Conservation (phyloP, 164 flowering plant species). For the Magnolia kwangsiensis region DNA sequence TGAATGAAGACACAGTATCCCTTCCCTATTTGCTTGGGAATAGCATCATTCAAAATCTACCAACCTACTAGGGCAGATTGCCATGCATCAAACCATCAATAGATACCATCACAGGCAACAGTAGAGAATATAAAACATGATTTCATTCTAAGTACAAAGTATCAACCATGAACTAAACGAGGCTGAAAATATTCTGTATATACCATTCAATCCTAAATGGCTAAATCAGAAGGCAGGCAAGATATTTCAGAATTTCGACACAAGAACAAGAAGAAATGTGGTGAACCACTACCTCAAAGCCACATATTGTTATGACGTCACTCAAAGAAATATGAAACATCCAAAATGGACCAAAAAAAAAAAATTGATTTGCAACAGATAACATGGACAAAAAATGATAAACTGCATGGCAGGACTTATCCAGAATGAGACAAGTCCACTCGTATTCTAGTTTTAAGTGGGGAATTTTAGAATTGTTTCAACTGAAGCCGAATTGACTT, state of each 20-base stretch:
- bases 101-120: no score
- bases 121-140: background rate
- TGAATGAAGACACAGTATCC: background rate
- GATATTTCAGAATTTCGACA: no score
- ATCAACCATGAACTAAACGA: background rate
- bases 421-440: no score
- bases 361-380: background rate
- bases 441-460: background rate
- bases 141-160: background rate
- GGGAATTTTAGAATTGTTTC: background rate
- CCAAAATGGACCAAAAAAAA: background rate
- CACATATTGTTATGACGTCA: background rate
- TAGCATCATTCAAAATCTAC: no score
- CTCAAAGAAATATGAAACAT: background rate
- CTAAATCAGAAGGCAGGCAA: background rate
- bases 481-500: background rate
- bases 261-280: no score
- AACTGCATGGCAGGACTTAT: no score
- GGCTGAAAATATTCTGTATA: background rate
- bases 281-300: no score
- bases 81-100: background rate
- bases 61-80: background rate
- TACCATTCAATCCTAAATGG: background rate
- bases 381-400: background rate
- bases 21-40: no score